phyloP scores from a whole-genome alignment of 176 grass and related monocot species.

The Canna indica region DNA sequence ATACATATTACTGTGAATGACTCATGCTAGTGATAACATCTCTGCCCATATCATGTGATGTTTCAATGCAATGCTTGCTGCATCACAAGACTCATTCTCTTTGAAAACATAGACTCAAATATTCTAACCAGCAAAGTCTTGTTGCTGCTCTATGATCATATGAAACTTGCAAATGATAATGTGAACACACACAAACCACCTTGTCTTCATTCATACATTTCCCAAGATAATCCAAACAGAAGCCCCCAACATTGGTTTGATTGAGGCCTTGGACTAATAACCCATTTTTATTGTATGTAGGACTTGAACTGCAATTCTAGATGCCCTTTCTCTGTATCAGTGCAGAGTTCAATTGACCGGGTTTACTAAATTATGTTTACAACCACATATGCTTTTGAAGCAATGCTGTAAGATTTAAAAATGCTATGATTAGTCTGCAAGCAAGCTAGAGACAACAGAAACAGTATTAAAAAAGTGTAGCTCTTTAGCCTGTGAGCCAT shows the following conservation, averaged over 20 bases:
- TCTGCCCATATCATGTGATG: background rate
- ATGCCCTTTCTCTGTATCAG: background rate
- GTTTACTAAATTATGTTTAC: background rate
- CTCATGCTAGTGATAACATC: background rate
- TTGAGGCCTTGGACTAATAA: background rate
- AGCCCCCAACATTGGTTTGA: background rate
- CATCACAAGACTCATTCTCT: no score
- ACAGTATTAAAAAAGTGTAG: background rate
- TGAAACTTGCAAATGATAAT: no score
- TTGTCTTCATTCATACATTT: background rate
- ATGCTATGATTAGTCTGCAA: background rate
- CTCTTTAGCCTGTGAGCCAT: background rate
- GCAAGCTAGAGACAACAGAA: background rate
- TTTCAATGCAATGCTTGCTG: no score
- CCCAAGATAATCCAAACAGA: background rate
- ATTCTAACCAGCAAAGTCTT: no score
- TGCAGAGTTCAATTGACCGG: background rate
- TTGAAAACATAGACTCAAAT: no score
- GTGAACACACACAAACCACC: background rate
- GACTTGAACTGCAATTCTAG: background rate
- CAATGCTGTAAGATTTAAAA: background rate
- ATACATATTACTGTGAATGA: background rate
- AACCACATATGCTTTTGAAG: background rate
- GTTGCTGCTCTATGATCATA: no score
- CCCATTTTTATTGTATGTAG: background rate